Percentiles rank a stretch among this genome's conserved stretches.
Conservation (phyloP, 1,284 basidiomycete genomes). For the Sporisorium reilianum region DNA sequence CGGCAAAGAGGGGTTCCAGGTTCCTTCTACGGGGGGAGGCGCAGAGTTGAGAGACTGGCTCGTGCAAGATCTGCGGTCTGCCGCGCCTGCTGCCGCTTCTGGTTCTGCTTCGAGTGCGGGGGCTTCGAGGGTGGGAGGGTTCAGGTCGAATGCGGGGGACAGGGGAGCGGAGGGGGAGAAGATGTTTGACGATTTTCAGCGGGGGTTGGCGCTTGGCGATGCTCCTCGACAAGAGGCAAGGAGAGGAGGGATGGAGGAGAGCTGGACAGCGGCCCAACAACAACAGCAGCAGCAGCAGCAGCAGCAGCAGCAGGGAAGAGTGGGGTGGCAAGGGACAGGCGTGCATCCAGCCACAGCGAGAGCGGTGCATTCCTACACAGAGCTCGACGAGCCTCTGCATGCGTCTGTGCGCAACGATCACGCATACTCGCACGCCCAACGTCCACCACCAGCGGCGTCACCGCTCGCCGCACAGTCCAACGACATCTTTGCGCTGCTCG, state of each 20-base stretch:
- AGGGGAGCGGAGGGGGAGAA: neutral
- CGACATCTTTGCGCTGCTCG: constrained; percentile 41
- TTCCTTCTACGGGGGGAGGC: neutral
- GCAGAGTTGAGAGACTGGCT: constrained; percentile 33
- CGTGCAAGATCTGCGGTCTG: constrained; percentile 23
- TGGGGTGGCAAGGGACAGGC: constrained; percentile 19
- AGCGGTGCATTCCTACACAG: constrained; percentile 10
- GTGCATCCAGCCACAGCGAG: constrained; percentile 11
- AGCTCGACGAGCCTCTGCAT: constrained; percentile 26
- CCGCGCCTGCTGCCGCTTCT: neutral
- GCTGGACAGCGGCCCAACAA: constrained; percentile 8
- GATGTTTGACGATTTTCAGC: constrained; percentile 29
- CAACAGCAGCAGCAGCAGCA: neutral
- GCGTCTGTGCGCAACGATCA: constrained; percentile 17
- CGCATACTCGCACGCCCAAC: neutral
- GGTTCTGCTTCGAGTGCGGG: neutral
- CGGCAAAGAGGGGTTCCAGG: constrained; percentile 24
- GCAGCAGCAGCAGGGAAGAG: too few species aligned
- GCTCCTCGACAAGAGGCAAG: neutral
- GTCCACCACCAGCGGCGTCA: neutral
- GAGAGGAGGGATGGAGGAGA: neutral
- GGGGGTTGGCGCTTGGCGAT: constrained; percentile 10
- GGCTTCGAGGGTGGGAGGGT: neutral
- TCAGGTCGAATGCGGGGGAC: neutral
- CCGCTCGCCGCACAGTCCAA: constrained; percentile 19